A percentile compares a stretch with the other conserved stretches of the same genome.
phyloP scores from a whole-genome alignment of 2,329 filamentous ascomycete species.

The Coniochaeta sp. region DNA sequence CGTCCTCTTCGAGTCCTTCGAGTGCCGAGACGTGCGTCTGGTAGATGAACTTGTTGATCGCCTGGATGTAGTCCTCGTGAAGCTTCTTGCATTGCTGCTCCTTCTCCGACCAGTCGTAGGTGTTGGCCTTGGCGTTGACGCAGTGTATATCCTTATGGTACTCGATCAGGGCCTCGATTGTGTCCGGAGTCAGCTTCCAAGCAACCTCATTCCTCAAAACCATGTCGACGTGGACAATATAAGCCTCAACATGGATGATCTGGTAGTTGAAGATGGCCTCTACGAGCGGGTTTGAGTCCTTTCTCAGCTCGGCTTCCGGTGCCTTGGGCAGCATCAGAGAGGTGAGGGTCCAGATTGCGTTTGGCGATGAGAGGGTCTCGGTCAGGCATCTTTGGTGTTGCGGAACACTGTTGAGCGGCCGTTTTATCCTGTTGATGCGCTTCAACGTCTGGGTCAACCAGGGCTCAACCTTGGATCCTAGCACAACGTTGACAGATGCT shows the following conservation, averaged over 20 bases:
- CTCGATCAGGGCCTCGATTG: conserved; percentile 86
- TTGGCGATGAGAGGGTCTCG: conserved; percentile 81
- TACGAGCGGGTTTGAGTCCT: conserved; percentile 72
- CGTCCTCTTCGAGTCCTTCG: conserved; percentile 94
- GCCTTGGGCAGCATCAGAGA: conserved; percentile 90
- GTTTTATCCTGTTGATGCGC: conserved; percentile 93
- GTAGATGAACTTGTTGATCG: conserved; percentile 95
- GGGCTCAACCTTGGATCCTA: conserved; percentile 85
- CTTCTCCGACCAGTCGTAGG: conserved; percentile 95
- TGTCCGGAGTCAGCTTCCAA: conserved; percentile 92
- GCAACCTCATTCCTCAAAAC: conserved; percentile 95
- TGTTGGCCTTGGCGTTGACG: conserved; percentile 78
- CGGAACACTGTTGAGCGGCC: conserved; percentile 90
- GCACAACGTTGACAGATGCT: conserved; percentile 87
- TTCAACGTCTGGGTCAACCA: conserved; percentile 97
- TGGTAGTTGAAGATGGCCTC: conserved; percentile 91
- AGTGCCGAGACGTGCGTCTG: conserved; percentile 81
- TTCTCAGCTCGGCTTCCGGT: conserved; percentile 75
- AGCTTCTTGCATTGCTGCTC: conserved; percentile 94
- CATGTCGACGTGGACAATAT: conserved; percentile 99
- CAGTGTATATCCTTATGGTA: conserved; percentile 97
- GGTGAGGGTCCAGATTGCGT: conserved; percentile 90
- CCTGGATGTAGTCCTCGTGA: conserved; percentile 93
- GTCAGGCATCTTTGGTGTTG: conserved; percentile 95
- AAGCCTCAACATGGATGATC: conserved; percentile 88